These are phyloP conservation scores for Neurospora sp. DNA, from an alignment of 495 filamentous ascomycete genomes.

Conservation along the genomic window DNA sequence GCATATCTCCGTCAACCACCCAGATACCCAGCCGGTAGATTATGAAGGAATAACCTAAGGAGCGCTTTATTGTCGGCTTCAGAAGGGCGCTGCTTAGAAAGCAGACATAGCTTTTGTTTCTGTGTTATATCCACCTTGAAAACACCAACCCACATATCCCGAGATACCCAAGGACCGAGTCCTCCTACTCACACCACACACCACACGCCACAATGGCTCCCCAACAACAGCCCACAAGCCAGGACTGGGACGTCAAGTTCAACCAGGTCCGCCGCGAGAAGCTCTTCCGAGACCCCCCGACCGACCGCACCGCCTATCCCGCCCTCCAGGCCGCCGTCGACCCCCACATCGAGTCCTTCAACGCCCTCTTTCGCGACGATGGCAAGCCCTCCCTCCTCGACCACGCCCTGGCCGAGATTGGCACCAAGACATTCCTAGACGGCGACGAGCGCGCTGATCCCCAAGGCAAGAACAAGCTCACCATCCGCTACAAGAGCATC, in stretches of 20 bases:
- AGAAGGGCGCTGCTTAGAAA: background rate
- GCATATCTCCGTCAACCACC: background rate
- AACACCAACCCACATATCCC: background rate
- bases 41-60: background rate
- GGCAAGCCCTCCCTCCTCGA: slow-evolving; percentile 59
- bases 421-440: slow-evolving; percentile 77
- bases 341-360: slow-evolving; percentile 92
- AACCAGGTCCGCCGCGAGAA: slow-evolving; percentile 72
- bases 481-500: slow-evolving; percentile 63
- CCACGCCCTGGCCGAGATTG: slow-evolving; percentile 75
- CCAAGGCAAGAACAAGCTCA: slow-evolving; percentile 55
- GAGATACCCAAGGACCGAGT: background rate
- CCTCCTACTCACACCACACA: background rate
- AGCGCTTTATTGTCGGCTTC: background rate
- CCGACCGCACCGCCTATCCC: slow-evolving; percentile 80
- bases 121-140: background rate
- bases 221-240: slow-evolving; percentile 31
- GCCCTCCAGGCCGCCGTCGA: slow-evolving; percentile 69
- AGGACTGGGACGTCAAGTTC: slow-evolving; percentile 71
- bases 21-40: background rate
- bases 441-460: slow-evolving; percentile 49
- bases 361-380: slow-evolving; percentile 67
- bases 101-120: background rate
- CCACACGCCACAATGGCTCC: slow-evolving; percentile 43
- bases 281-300: slow-evolving; percentile 80